Evolutionary conservation across 1,284 basidiomycete species (phyloP).

Genomic region (Fomitopsis schrenkii): DNA sequence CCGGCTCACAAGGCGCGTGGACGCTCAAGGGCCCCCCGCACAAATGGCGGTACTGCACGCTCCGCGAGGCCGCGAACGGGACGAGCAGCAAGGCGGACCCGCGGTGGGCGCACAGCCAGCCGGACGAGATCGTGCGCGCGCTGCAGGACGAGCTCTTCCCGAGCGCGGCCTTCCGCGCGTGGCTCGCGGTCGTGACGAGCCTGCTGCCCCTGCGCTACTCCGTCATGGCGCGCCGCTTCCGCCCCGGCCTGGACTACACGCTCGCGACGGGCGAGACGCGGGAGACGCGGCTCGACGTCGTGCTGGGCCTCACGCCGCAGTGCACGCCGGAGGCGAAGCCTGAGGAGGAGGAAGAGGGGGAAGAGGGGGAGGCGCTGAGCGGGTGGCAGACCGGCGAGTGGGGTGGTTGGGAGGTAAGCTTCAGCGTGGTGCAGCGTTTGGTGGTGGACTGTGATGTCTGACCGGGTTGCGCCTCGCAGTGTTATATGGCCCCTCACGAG

Average conservation of each 20-base stretch:
- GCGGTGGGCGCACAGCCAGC: conserved; percentile 45
- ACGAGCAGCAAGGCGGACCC: conserved; percentile 37
- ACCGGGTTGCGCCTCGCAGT: conserved; percentile 37
- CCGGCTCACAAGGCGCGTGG: conserved; percentile 65
- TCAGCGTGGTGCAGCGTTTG: conserved; percentile 5
- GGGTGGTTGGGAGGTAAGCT: conserved; percentile 88
- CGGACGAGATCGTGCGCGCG: conserved; percentile 56
- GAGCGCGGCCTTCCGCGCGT: conserved; percentile 84
- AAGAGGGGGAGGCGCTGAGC: conserved; percentile 25
- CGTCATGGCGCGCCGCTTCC: conserved; percentile 81
- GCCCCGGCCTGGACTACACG: conserved; percentile 94
- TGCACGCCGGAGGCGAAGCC: conserved; percentile 35
- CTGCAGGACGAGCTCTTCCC: conserved; percentile 78
- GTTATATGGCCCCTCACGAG: conserved; percentile 92
- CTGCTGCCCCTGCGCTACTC: conserved; percentile 75
- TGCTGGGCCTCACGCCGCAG: conserved; percentile 87
- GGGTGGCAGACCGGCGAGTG: conserved; percentile 80
- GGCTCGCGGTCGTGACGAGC: conserved; percentile 79
- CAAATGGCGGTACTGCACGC: conserved; percentile 87
- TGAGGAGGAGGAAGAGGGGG: conserved; percentile 31
- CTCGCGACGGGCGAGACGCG: conserved; percentile 86
- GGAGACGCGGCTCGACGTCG: conserved; percentile 83
- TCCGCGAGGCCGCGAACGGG: conserved; percentile 28
- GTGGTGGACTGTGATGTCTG: conserved; percentile 1
- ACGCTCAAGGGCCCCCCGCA: conserved; percentile 83